Evolutionary conservation across 768 basidiomycete species (phyloP), one percentile per base, ranked within the genome.

Genomic region (Boletus vermiculosoides): DNA sequence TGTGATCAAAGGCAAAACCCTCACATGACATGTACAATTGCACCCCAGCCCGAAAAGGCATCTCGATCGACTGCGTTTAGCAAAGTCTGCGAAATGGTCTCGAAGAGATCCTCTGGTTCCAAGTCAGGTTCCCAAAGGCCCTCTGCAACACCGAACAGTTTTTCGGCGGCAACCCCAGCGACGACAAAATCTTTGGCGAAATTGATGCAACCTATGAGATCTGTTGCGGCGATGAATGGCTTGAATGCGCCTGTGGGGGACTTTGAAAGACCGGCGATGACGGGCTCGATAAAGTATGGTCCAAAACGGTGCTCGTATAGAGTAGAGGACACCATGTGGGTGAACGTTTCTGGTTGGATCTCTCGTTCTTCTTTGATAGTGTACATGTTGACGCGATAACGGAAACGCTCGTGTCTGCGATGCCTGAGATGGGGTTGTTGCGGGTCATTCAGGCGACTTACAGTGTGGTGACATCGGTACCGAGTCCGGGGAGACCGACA

Each of bases 331-430:
- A 98, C 89, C 61, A 99, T 87, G 68, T 94, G 94, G 28, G 94
- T 90, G 74, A 98, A 98, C 8, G 94, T 93, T 78, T 94, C 88
- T 44, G 97, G 97, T 63, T 92, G 87, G 66, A 99, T 97, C 68
- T 96, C 88, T 60, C 96, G 85, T 70, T 97, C 96, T 74, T 99
- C 96, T 75, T 99, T 99, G 81, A 99, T 98, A 33, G 92, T 91
- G 76, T 98, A 98, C 92, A 98, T 95, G 78, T 99, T 99, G 56
- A 96, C 89, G 62, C 94, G 83, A 76, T 89, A 95, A 52, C 97
- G 87, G 69, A 98, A 88, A 40, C 85, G 83, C 73, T 98, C 96
- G 63, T 85, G 88, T 56, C 95, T 97, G 52, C 28, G 47, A 41
- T 59, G 40, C 45, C 45, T 54, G 40, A 53, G 57, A 51, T 50